Evolutionary conservation across 208 protist genomes (phyloP), one percentile per base, ranked within the genome.

Genomic region (Polymyxa betae): DNA sequence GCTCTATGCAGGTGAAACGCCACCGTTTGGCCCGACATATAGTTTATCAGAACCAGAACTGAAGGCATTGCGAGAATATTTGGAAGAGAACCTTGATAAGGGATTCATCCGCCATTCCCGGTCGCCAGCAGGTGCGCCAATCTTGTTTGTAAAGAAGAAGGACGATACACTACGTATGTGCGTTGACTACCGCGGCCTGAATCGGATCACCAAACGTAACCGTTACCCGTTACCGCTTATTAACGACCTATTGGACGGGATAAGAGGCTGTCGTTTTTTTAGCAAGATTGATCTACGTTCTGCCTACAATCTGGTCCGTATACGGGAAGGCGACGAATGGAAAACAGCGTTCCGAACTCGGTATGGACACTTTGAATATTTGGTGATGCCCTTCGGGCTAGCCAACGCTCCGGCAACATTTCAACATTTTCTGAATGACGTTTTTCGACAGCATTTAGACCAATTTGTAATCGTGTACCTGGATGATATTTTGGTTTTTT

Each of bases 401-500:
- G 16, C n/a, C 16, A 82, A 35, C 72, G 72, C n/a, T 43, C 72
- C 72, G n/a, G n/a, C 5, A 5, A 43, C 5, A 20, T 82, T 82
- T 43, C 72, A 82, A 43, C 5, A n/a, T 32, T 82, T 82, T 43
- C 5, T 35, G 72, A 82, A 82, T n/a, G 72, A 82, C 35, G 35
- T 82, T 35, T 35, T 82, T n/a, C 10, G 40, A 20, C 16, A 82
- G 16, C 35, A 82, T 35, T 35, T 82, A n/a, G 72, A 82, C 40
- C 35, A 45, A 43, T 82, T 82, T 43, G 72, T 82, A 12, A n/a
- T 82, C n/a, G 72, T 82, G 5, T 43, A 82, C 40, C 72, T 82
- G 35, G n/a, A 82, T n/a, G 72, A 82, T 35, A 82, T 82, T 35
- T n/a, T 82, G 35, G n/a, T 82, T 12, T 82, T 40, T n/a, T 82